phyloP scores from a whole-genome alignment of 2,329 filamentous ascomycete species.

The Cladosporium sphaerospermum region DNA sequence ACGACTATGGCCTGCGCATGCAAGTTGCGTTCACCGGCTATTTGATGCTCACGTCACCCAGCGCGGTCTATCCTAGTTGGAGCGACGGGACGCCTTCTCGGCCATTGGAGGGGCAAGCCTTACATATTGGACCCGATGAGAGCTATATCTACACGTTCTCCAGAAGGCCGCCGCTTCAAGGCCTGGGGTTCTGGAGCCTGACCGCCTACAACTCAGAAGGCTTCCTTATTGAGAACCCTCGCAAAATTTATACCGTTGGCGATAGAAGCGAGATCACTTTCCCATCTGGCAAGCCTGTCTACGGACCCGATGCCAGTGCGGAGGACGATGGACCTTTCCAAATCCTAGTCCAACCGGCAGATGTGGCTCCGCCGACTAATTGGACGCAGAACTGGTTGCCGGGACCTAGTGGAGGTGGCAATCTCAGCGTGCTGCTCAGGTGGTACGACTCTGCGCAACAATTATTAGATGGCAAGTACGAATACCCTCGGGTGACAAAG shows the following conservation, averaged over 20 bases:
- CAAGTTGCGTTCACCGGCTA: constrained; percentile 13
- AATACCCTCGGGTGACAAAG: constrained; percentile 2
- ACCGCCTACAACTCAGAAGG: constrained; percentile 14
- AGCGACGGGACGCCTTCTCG: constrained; percentile 5
- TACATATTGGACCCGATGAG: constrained; percentile 12
- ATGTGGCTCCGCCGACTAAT: constrained; percentile 15
- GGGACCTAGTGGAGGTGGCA: not conserved
- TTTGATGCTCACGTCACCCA: constrained; percentile 12
- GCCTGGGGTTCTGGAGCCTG: constrained; percentile 18
- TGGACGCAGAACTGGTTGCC: constrained; percentile 21
- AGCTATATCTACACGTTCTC: constrained; percentile 18
- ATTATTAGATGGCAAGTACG: not conserved
- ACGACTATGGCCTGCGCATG: constrained; percentile 14
- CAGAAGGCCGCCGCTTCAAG: constrained; percentile 14
- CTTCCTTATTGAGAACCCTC: constrained; percentile 16
- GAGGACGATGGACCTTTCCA: constrained; percentile 13
- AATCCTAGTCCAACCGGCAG: constrained; percentile 15
- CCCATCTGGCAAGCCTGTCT: constrained; percentile 13
- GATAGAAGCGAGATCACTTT: constrained; percentile 18
- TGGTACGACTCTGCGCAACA: constrained; percentile 1
- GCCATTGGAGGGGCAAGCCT: not conserved
- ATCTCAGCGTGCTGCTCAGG: not conserved
- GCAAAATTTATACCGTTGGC: constrained; percentile 15
- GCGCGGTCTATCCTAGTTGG: constrained; percentile 17
- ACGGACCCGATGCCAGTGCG: constrained; percentile 1